phyloP scores from a whole-genome alignment of 768 basidiomycete species.

The Mrakia gelida region DNA sequence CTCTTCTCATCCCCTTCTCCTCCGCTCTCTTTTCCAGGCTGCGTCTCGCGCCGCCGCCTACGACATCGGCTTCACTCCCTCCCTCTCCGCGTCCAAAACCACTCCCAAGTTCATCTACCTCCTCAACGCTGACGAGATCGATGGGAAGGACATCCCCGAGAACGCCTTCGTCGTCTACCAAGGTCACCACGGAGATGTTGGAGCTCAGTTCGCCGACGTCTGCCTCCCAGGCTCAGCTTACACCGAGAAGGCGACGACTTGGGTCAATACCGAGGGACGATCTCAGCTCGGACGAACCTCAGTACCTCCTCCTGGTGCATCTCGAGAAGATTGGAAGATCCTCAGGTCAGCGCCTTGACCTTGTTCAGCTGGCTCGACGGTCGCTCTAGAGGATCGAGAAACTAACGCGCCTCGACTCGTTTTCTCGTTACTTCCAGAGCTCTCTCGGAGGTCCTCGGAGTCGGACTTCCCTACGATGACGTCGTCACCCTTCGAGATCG shows the following conservation, averaged over 20 bases:
- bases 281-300: slow-evolving; percentile 85
- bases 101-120: slow-evolving; percentile 95
- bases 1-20: no score
- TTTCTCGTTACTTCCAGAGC: slow-evolving; percentile 50
- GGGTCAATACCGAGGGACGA: slow-evolving; percentile 96
- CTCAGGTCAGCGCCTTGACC: slow-evolving; percentile 57
- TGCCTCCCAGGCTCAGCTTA: slow-evolving; percentile 88
- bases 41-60: slow-evolving; percentile 92
- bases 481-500: slow-evolving; percentile 76
- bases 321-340: slow-evolving; percentile 97
- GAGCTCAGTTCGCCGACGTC: slow-evolving; percentile 95
- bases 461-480: slow-evolving; percentile 83
- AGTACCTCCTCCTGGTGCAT: slow-evolving; percentile 88
- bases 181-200: slow-evolving; percentile 95
- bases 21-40: slow-evolving; percentile 49
- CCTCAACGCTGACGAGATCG: slow-evolving; percentile 89
- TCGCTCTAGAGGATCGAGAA: background rate
- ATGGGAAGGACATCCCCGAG: slow-evolving; percentile 78
- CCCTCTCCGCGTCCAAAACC: slow-evolving; percentile 65
- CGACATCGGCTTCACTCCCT: slow-evolving; percentile 88
- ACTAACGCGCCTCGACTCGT: background rate
- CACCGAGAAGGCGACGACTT: slow-evolving; percentile 84
- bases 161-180: slow-evolving; percentile 98
- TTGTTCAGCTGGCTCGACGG: slow-evolving; percentile 36
- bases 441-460: slow-evolving; percentile 77